A percentile compares a stretch with the other conserved stretches of the same genome.
phyloP scores from a whole-genome alignment of 179 eudicot genomes.

The Spergularia azorica region DNA sequence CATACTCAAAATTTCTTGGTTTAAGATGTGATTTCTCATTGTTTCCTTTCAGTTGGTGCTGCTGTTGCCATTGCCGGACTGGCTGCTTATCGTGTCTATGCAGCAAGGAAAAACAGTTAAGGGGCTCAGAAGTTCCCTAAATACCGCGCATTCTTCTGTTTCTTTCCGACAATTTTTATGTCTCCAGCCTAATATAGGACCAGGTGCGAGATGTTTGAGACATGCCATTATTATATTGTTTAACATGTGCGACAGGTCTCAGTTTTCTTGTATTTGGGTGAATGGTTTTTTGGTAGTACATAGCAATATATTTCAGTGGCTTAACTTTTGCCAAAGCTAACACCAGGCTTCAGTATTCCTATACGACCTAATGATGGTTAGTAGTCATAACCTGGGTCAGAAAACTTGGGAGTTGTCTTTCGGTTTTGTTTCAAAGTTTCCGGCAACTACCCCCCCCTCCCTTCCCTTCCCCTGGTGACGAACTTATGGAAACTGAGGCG shows the following conservation, averaged over 20 bases:
- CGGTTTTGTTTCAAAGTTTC: too few species aligned
- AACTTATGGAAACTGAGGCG: too few species aligned
- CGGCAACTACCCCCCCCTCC: too few species aligned
- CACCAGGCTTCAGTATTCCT: too few species aligned
- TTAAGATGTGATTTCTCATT: background rate
- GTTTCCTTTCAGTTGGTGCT: constrained; percentile 67
- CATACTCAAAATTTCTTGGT: too few species aligned
- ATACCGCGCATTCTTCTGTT: background rate
- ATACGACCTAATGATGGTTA: too few species aligned
- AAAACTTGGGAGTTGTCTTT: too few species aligned
- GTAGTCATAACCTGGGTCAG: too few species aligned
- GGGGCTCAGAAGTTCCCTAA: background rate
- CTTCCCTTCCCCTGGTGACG: too few species aligned
- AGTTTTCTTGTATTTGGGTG: constrained; percentile 9
- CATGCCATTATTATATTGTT: constrained; percentile 10
- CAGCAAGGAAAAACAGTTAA: constrained; percentile 72
- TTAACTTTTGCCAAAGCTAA: background rate
- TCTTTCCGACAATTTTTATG: background rate
- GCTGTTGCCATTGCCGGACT: constrained; percentile 81
- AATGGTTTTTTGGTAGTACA: constrained; percentile 28
- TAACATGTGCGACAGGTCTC: constrained; percentile 10
- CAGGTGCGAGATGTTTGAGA: constrained; percentile 19
- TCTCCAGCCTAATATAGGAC: constrained; percentile 15
- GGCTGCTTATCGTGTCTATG: constrained; percentile 90
- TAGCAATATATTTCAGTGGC: constrained; percentile 15